Percentiles rank a stretch among this genome's conserved stretches.
Conservation (phyloP, 73 alveolate genomes). For the Urostyla sp. region DNA sequence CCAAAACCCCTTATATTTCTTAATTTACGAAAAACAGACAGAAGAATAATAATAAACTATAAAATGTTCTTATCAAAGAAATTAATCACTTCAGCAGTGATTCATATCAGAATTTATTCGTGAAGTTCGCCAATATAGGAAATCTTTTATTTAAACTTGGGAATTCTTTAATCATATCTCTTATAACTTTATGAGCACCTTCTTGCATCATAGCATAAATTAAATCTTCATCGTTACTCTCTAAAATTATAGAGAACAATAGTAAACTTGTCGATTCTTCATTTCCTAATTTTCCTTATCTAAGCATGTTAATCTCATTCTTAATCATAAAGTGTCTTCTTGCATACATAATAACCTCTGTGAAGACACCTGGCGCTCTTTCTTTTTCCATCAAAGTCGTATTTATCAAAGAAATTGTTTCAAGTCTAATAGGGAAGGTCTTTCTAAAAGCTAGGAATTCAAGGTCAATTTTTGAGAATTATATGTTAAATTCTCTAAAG, state of each 20-base stretch:
- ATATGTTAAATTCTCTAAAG: constrained; percentile 80
- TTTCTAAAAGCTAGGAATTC: constrained; percentile 87
- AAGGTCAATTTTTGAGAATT: constrained; percentile 80
- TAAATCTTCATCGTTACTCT: constrained; percentile 60
- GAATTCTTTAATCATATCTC: constrained; percentile 39
- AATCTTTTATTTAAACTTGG: constrained; percentile 50
- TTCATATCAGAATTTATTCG: constrained; percentile 45
- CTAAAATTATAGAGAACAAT: constrained; percentile 54
- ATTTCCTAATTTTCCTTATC: constrained; percentile 22
- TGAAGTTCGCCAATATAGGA: constrained; percentile 52
- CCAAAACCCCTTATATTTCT: too few relatives aligned
- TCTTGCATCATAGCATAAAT: constrained; percentile 64
- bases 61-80: too few relatives aligned
- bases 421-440: constrained; percentile 81
- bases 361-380: constrained; percentile 57
- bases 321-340: constrained; percentile 52
- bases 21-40: too few relatives aligned
- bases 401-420: constrained; percentile 75
- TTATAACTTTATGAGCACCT: constrained; percentile 45
- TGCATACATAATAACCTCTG: constrained; percentile 66
- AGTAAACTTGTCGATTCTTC: constrained; percentile 55
- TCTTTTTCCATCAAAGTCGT: constrained; percentile 60
- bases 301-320: constrained; percentile 43
- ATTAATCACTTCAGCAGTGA: too few relatives aligned
- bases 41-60: too few relatives aligned